Base-by-base conservation (phyloP, 2,329 filamentous ascomycete species). In the Phaeosphaeria sp. region DNA sequence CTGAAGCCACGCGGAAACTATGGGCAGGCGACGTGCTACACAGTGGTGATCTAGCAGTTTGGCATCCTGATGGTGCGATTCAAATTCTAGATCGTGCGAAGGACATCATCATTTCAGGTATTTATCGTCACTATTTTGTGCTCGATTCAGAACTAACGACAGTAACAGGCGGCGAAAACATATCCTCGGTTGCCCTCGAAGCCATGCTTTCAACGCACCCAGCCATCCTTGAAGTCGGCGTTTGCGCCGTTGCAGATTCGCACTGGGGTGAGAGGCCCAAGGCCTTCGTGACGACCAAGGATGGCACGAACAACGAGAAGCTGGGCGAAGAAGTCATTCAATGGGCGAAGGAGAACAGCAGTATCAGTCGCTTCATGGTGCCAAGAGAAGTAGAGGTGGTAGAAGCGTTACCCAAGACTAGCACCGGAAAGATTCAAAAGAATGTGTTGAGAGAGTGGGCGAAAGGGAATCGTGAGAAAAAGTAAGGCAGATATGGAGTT, bases 241-340 rank as follows among this genome's bases (percentile, higher is more conserved):
- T 97, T 30, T 92, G 97, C 5, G 91, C 91, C 0, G 89, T 98
- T 0, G 84, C 89, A 0, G 93, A 98, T 75, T 89, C 88, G 39
- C 91, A 96, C 74, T 99, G 94, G 93, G 95, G 95, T 22, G 95
- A 99, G 79, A 82, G 92, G n/a, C 94, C 95, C 13, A 97, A 97
- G 79, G 95, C 94, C 0, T 99, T 92, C 73, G 81, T 98, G 58
- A 98, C 95, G 0, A 83, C 93, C 30, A 91, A 92, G 72, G 77
- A 85, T 11, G 59, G 63, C 0, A 60, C 55, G 0, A 54, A 64
- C 43, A 89, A 87, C n/a, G 86, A 84, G 69, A 71, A 76, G 1
- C 65, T 92, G 18, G 88, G 88, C 0, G 81, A 88, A 27, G 90
- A 91, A 9, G 81, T 99, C 23, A 93, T 98, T 56, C 79, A 86